Conservation (phyloP, 2,329 filamentous ascomycete genomes). For the Verticillium albo-atrum region DNA sequence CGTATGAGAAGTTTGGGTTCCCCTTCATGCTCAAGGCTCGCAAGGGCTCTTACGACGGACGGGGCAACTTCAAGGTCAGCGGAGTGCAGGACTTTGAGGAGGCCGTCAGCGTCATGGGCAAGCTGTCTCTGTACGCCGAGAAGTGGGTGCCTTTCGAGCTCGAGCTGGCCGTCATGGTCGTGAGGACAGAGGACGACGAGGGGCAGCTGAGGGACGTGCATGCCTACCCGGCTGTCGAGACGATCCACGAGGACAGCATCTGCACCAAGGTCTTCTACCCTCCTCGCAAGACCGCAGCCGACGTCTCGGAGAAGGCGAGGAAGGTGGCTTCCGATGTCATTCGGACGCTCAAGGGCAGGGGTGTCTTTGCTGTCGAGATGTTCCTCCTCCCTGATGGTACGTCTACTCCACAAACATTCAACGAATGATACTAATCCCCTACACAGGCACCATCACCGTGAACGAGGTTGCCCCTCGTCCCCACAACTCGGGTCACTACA, state of each 20-base stretch:
- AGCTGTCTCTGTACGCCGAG: conserved; percentile 77
- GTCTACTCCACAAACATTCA: conserved; percentile 4
- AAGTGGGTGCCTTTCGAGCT: conserved; percentile 81
- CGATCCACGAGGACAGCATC: conserved; percentile 90
- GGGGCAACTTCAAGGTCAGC: conserved; percentile 56
- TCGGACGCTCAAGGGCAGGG: conserved; percentile 75
- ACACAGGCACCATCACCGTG: conserved; percentile 61
- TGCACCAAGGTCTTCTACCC: conserved; percentile 91
- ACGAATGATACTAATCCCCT: conserved; percentile 5
- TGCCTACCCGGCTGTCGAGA: conserved; percentile 88
- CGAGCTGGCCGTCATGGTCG: conserved; percentile 91
- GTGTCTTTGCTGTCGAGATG: conserved; percentile 95
- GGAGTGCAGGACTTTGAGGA: conserved; percentile 44
- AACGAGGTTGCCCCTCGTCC: conserved; percentile 74
- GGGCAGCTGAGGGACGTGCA: conserved; percentile 47
- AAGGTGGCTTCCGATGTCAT: conserved; percentile 76
- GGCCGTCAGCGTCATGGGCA: conserved; percentile 67
- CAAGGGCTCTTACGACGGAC: conserved; percentile 89
- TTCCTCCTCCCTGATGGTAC: conserved; percentile 73
- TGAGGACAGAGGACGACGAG: conserved; percentile 72
- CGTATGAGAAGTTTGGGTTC: conserved; percentile 64
- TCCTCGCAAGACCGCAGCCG: conserved; percentile 62
- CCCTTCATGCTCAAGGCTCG: conserved; percentile 92
- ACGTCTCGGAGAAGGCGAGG: conserved; percentile 62
- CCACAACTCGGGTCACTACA: conserved; percentile 94